Evolutionary conservation across 192 early-diverging fungal species (phyloP), one percentile per base, ranked within the genome.

Genomic region (Backusella parvicylindrica): DNA sequence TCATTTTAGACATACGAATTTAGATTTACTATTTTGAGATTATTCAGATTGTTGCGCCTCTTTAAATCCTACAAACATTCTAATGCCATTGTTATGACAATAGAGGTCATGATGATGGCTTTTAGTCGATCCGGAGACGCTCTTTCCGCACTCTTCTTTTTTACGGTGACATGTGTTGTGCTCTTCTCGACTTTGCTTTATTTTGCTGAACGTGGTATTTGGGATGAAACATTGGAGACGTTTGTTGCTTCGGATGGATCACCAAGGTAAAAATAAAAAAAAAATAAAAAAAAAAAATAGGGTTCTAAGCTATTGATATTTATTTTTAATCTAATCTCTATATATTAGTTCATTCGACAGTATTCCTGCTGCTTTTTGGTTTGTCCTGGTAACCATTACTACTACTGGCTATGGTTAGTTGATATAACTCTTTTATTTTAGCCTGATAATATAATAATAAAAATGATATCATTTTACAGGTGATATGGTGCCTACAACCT

Each of bases 51-150:
- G 11, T 78, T 95, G 60, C 87, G 93, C 23, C 86, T 95, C 3
- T 95, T 95, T 80, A 91, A 91, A 49, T 91, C 90, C 6, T 95
- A 92, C 78, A 92, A 93, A 73, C 92, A 95, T 81, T 92, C 91
- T 65, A 91, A 90, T 47, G 88, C 92, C 13, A 87, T 95, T 69
- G 86, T 92, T 67, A 89, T 95, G 88, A 92, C 92, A 1, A 92
- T 95, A 32, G 93, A 95, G 50, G 93, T 95, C 63, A 90, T 95
- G 89, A 89, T 95, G 71, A 87, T 92, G 16, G 92, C 93, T 16
- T 87, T 93, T 16, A 90, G 90, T 75, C 82, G 92, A 53, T 91
- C 89, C 71, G 83, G 89, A 41, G 93, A 95, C 78, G 92, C 92
- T 0, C 78, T 95, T 26, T 83, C 88, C 37, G 93, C 92, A 0